Evolutionary conservation across 1,139 yeast genomes (phyloP), one percentile per base, ranked within the genome.

Genomic region (Kazachstania sp.): DNA sequence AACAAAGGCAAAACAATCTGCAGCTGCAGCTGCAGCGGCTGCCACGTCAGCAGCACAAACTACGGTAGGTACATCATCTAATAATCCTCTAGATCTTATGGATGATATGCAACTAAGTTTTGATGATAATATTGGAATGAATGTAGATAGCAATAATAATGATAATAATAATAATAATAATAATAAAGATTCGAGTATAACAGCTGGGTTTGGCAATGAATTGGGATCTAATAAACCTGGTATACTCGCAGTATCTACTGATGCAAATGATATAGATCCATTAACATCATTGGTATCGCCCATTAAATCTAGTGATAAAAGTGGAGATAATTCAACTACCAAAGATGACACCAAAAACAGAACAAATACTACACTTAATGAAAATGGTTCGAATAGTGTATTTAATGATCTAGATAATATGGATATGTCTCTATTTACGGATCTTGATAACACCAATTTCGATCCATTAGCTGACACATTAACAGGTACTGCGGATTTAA

Each of bases 361-460:
- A 13, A 12, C 16, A 11, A n/a, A 4, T 16, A 28, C 9, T 30
- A 9, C 13, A 11, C 12, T n/a, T 28, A 39, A 39, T 19, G 28
- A 30, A 13, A 15, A 19, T 7, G 35, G 35, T 12, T 19, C 42
- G 13, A 39, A 39, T 19, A 44, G 31, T 19, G 51, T 54, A 31
- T 58, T 60, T 36, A 53, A 53, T 34, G 62, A 59, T 39, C 47
- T 59, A 31, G 60, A 62, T 41, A 52, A 57, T 19, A 58, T 63
- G 59, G 66, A 61, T 41, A 54, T 63, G 43, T 57, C 65, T 2
- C 57, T 63, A 56, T 60, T 62, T 46, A 56, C 61, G 4, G 60
- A 59, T 6, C 47, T 63, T 41, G 66, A 62, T 36, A 55, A 52
- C 41, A 42, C 55, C 9, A 54, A 48, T 41, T 58, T 60, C 39